These are phyloP conservation scores for Lavandula angustifolia DNA, from an alignment of 257 asterid species.

Conservation along the genomic window DNA sequence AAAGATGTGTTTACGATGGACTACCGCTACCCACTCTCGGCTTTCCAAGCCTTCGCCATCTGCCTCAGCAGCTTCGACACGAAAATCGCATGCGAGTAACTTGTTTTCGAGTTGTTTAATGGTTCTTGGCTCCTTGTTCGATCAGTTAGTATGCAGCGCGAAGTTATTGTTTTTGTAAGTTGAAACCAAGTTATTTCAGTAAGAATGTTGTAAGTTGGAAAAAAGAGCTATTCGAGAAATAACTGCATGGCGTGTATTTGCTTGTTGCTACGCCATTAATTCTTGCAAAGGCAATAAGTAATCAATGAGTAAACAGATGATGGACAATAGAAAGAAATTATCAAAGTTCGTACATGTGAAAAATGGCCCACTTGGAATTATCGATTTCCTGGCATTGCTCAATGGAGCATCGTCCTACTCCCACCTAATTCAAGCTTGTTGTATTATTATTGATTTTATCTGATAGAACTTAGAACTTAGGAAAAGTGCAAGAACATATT, in stretches of 20 bases:
- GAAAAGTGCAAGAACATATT: too few species aligned
- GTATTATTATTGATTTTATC: too few species aligned
- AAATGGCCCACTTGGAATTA: too few species aligned
- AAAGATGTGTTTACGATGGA: slow-evolving; percentile 94
- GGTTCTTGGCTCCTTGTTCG: slow-evolving; percentile 10
- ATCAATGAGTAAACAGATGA: not conserved
- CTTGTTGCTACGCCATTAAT: not conserved
- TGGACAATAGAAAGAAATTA: too few species aligned
- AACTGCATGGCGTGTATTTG: not conserved
- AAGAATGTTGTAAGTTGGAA: not conserved
- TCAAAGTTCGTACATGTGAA: too few species aligned
- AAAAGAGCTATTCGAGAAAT: too few species aligned
- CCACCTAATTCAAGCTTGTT: too few species aligned
- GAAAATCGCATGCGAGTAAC: slow-evolving; percentile 79
- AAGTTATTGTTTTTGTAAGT: not conserved
- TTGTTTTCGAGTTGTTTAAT: slow-evolving; percentile 25
- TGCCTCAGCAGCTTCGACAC: slow-evolving; percentile 91
- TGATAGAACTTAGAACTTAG: too few species aligned
- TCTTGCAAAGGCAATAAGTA: not conserved
- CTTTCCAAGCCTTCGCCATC: slow-evolving; percentile 79
- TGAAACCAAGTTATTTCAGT: not conserved
- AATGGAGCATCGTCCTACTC: too few species aligned
- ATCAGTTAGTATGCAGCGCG: not conserved
- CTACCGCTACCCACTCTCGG: slow-evolving; percentile 77
- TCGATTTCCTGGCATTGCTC: too few species aligned